A percentile compares a stretch with the other conserved stretches of the same genome.
Evolutionary conservation across 148 eudicot genomes (phyloP).

Genomic region (Camellia japonica): DNA sequence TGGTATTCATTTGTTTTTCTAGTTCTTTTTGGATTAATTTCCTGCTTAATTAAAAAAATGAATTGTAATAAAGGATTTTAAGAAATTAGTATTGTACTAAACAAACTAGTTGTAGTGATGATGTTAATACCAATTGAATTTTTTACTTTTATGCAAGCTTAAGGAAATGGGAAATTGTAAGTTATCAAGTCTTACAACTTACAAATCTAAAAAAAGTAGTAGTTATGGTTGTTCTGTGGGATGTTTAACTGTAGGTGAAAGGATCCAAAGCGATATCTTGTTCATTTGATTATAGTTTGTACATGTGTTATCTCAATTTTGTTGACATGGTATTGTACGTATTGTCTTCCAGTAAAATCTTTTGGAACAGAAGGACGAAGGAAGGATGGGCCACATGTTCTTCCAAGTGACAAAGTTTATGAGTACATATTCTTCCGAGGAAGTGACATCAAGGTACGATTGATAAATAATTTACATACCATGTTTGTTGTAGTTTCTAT

Average conservation of each 20-base stretch:
- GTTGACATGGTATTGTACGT: neutral
- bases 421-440: conserved; percentile 65
- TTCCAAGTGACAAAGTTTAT: conserved; percentile 50
- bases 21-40: neutral
- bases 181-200: neutral
- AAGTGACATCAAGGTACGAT: conserved; percentile 60
- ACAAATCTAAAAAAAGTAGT: neutral
- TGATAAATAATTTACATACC: neutral
- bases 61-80: neutral
- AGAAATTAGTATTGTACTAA: neutral
- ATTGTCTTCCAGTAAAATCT: conserved; percentile 44
- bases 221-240: neutral
- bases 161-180: neutral
- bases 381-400: conserved; percentile 54
- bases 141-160: neutral
- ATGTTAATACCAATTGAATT: neutral
- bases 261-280: neutral
- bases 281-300: neutral
- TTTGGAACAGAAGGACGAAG: conserved; percentile 69
- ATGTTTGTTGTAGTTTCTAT: neutral
- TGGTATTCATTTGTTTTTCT: neutral
- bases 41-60: neutral
- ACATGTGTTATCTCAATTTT: neutral
- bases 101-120: neutral
- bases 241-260: neutral